Conservation (phyloP, 2,329 filamentous ascomycete genomes). For the Sordariomycetes sp. region DNA sequence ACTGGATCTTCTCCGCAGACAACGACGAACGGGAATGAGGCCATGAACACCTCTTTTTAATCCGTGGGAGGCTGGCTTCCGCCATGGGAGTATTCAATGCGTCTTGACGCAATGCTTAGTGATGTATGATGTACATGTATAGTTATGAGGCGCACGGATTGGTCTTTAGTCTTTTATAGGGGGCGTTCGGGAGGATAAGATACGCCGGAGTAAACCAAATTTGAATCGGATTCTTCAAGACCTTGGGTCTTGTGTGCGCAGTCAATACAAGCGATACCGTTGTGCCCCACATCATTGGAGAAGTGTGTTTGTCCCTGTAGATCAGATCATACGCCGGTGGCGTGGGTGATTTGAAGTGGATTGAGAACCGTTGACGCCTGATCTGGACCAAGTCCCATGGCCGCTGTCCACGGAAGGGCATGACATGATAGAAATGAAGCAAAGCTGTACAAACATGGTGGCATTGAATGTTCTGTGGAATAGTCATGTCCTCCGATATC, state of each 20-base stretch:
- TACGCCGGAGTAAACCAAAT: not conserved
- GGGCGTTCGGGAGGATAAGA: not conserved
- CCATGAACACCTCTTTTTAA: slow-evolving; percentile 35
- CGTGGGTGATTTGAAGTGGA: too few species aligned
- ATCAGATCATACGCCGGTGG: not conserved
- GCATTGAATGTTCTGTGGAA: not conserved
- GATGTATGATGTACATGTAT: slow-evolving; percentile 3
- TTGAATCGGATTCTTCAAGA: not conserved
- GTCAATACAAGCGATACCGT: not conserved
- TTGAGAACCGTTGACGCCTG: too few species aligned
- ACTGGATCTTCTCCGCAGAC: slow-evolving; percentile 14
- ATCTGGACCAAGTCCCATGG: too few species aligned
- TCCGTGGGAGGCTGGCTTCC: not conserved
- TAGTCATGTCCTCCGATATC: not conserved
- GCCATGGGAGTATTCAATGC: not conserved
- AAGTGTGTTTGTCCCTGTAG: not conserved
- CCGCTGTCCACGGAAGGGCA: too few species aligned
- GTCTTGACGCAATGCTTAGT: not conserved
- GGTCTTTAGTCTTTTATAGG: not conserved
- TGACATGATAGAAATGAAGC: too few species aligned
- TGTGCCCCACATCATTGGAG: not conserved
- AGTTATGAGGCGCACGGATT: not conserved
- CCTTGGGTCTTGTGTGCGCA: not conserved
- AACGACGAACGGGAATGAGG: slow-evolving; percentile 33
- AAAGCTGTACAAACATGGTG: too few species aligned